Evolutionary conservation across 2,329 filamentous ascomycete genomes (phyloP), one percentile per base, ranked within the genome.

Genomic region (Penicillium sp.): DNA sequence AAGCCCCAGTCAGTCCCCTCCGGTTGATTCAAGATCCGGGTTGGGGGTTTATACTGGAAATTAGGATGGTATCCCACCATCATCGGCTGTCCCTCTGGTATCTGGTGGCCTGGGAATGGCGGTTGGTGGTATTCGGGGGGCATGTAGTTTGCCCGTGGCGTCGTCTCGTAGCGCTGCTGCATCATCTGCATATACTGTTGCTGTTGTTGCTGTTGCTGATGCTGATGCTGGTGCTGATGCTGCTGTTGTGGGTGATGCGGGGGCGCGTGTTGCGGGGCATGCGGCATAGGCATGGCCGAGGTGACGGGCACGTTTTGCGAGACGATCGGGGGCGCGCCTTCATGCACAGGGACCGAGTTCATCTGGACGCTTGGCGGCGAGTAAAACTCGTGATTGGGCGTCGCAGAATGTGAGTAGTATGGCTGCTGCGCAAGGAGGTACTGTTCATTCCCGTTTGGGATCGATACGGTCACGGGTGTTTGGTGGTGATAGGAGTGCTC

Each of bases 1-100:
- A 76, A 77, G 6, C 69, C 66, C 74, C 75, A 77, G 68, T 77
- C 75, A 53, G 75, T 76, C 60, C 74, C 75, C 60, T 76, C 75
- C 57, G 73, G 69, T 64, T 75, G 74, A 54, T 74, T 73, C 58
- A 76, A 65, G 34, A 76, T 67, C 52, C 73, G 71, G 48, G 69
- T 58, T 34, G 67, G 69, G 63, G 68, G 60, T 60, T 76, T 76
- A 57, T 71, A 75, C 57, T 72, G 66, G 58, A 69, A 72, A 62
- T 69, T 69, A 28, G 69, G 67, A 57, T 71, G 65, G 58, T 75
- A 75, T 43, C 71, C 65, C 51, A 73, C 64, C 67, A 76, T 72
- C 55, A 75, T 67, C 12, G 72, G 64, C 47, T 72, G 69, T 20
- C 68, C 67, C 6, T 72, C 69, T 4, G 67, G 66, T 47, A 73